These are phyloP conservation scores for Penicillium psychrofluorescens DNA, from an alignment of 495 filamentous ascomycete species.

Conservation along the genomic window DNA sequence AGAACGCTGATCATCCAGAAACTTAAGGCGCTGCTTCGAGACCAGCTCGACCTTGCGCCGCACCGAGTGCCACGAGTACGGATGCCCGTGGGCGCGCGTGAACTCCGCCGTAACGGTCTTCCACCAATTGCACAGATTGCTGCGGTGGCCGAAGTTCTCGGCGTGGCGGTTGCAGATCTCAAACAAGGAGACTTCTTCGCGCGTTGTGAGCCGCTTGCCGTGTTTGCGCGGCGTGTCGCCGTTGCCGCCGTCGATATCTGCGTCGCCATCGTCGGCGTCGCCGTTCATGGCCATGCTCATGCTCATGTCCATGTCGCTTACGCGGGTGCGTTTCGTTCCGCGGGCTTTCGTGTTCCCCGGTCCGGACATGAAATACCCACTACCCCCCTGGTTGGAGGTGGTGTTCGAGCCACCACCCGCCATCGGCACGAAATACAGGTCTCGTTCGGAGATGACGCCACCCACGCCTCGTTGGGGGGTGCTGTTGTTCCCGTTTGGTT, in stretches of 20 bases:
- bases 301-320: too few species aligned
- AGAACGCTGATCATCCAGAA: slow-evolving; percentile 24
- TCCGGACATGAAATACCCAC: not conserved
- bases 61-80: slow-evolving; percentile 42
- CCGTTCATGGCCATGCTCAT: too few species aligned
- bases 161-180: slow-evolving; percentile 37
- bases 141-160: slow-evolving; percentile 34
- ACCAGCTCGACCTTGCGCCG: slow-evolving; percentile 39
- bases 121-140: slow-evolving; percentile 44
- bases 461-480: not conserved
- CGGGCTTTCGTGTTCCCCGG: not conserved
- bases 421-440: slow-evolving; percentile 6
- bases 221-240: slow-evolving; percentile 25
- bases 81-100: slow-evolving; percentile 29
- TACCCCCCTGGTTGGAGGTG: not conserved
- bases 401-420: not conserved
- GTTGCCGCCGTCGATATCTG: slow-evolving; percentile 11
- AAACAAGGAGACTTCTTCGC: slow-evolving; percentile 37
- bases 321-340: slow-evolving; percentile 8
- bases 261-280: not conserved
- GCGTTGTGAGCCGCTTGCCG: slow-evolving; percentile 35
- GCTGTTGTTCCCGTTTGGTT: not conserved
- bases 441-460: not conserved
- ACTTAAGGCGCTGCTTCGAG: slow-evolving; percentile 38
- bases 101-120: slow-evolving; percentile 34